Evolutionary conservation across 345 rosid genomes (phyloP).

Genomic region (rapeseed (Brassica napus)): Da-Ae NC_063452.1:58386001-58386500

Average conservation of each 20-base stretch:
- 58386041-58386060: background rate
- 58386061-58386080: constrained; percentile 16
- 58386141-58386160: constrained; percentile 80
- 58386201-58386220: constrained; percentile 89
- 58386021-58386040: constrained; percentile 10
- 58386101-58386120: constrained; percentile 89
- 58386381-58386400: background rate
- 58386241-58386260: constrained; percentile 99
- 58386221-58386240: constrained; percentile 86
- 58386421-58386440: background rate
- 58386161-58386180: constrained; percentile 92
- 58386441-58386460: constrained; percentile 24
- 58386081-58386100: constrained; percentile 47
- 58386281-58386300: background rate
- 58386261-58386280: constrained; percentile 49
- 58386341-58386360: background rate
- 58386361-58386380: background rate
- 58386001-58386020: background rate
- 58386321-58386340: background rate
- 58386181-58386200: constrained; percentile 99
- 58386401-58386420: background rate
- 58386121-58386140: constrained; percentile 96
- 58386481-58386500: constrained; percentile 83
- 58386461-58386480: constrained; percentile 99
- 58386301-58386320: background rate